Conservation (phyloP, 345 rosid genomes). For the Abelmoschus esculentus region DNA sequence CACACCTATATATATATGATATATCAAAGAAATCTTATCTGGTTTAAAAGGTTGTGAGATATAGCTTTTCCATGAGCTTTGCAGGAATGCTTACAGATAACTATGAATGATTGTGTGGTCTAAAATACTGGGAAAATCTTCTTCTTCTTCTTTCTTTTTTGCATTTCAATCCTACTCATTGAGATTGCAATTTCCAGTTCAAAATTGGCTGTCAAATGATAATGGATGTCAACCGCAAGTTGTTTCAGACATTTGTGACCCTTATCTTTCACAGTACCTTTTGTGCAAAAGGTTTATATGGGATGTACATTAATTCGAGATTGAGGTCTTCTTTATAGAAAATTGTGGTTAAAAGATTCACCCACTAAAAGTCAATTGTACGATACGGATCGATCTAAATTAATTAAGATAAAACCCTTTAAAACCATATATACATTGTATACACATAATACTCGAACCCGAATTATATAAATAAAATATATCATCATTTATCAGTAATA, state of each 20-base stretch:
- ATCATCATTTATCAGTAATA: no score
- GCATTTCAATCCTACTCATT: background rate
- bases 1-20: no score
- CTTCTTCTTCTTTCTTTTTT: background rate
- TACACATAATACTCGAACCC: no score
- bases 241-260: background rate
- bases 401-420: no score
- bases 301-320: no score
- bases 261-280: background rate
- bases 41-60: background rate
- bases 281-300: no score
- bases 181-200: constrained; percentile 6
- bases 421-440: no score
- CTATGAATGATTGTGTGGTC: constrained; percentile 5
- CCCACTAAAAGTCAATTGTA: no score
- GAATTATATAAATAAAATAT: no score
- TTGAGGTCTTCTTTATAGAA: no score
- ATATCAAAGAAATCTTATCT: background rate
- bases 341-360: no score
- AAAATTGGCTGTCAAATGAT: constrained; percentile 3
- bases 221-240: background rate
- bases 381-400: no score
- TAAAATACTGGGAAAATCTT: background rate
- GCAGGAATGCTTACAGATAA: background rate
- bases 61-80: background rate